Evolutionary conservation across 2,329 filamentous ascomycete genomes (phyloP).

Genomic region (Fusarium guadeloupense): DNA sequence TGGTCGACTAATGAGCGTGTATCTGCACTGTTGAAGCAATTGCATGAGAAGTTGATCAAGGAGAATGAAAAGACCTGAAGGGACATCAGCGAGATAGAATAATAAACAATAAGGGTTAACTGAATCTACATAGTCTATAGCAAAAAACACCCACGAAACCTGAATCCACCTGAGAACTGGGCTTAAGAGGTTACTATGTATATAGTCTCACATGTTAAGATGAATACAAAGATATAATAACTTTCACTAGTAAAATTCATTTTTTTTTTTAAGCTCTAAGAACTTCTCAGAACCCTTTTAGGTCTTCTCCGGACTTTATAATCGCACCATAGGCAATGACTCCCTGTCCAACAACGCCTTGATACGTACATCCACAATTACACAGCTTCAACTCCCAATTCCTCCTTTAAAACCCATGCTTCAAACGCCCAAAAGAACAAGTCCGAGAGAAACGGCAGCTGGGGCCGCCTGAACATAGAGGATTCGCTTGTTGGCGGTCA

Average conservation of each 20-base stretch:
- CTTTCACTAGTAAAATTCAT: no score
- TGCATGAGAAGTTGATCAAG: not conserved
- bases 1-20: no score
- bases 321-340: no score
- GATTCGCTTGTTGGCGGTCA: conserved; percentile 54
- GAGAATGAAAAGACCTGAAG: not conserved
- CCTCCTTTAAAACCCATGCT: not conserved
- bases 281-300: no score
- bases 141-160: no score
- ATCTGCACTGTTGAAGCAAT: not conserved
- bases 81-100: not conserved
- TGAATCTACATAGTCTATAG: no score
- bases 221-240: no score
- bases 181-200: no score
- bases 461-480: conserved; percentile 54
- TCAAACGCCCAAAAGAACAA: conserved; percentile 41
- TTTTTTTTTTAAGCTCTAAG: no score
- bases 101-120: not conserved
- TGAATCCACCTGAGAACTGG: no score
- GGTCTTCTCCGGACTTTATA: no score
- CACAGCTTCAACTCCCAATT: not conserved
- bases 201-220: no score
- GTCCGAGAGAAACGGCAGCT: conserved; percentile 43
- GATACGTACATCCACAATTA: not conserved
- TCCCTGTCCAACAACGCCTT: not conserved